phyloP scores from a whole-genome alignment of 2,329 filamentous ascomycete species.

The Epichloe typhina region DNA sequence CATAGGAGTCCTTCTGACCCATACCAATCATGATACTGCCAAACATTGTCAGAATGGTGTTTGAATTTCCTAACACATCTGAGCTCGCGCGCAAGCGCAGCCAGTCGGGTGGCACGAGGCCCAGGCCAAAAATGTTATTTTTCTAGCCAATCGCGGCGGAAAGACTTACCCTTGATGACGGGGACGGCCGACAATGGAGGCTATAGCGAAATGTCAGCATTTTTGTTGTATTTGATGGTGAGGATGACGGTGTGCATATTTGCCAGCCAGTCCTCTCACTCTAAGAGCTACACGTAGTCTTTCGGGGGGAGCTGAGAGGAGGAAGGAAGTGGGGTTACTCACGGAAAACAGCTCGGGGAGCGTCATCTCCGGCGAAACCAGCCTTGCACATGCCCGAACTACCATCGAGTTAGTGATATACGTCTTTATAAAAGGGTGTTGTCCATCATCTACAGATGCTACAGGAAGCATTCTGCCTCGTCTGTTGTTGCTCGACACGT shows the following conservation, averaged over 20 bases:
- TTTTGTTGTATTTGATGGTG: neutral
- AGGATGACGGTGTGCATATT: neutral
- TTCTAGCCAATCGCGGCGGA: neutral
- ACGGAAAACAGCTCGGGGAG: conserved; percentile 99
- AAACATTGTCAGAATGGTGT: conserved; percentile 9
- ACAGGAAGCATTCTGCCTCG: neutral
- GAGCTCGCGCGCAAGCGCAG: neutral
- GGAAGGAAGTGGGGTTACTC: conserved; percentile 41
- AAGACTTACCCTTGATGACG: conserved; percentile 95
- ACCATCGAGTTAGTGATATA: conserved; percentile 27
- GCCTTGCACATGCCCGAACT: conserved; percentile 99
- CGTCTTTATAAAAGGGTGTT: neutral
- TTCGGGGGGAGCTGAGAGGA: conserved; percentile 6
- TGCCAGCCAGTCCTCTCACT: conserved; percentile 2
- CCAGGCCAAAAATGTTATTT: neutral
- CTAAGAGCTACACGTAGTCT: conserved; percentile 8
- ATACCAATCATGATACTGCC: conserved; percentile 99
- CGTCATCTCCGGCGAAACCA: conserved; percentile 99
- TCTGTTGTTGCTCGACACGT: neutral
- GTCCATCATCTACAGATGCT: neutral
- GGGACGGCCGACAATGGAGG: conserved; percentile 98
- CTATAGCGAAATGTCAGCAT: conserved; percentile 38
- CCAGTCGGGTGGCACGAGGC: neutral
- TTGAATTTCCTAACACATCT: neutral
- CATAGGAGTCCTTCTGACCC: conserved; percentile 99